phyloP scores from a whole-genome alignment of 2,329 filamentous ascomycete species.

The Pseudocercospora cruenta region DNA sequence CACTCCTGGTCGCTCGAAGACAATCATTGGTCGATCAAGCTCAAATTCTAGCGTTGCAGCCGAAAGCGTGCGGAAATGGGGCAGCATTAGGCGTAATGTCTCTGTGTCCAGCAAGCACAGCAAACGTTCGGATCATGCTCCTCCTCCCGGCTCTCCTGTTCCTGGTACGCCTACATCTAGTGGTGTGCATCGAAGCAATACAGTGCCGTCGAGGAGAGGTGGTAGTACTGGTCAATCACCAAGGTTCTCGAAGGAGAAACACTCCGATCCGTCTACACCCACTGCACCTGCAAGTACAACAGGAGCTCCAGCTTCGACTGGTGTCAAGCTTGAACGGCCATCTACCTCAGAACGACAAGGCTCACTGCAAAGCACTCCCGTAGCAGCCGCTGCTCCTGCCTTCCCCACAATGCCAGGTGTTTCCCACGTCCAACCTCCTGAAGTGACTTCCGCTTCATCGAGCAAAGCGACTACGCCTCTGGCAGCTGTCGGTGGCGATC shows the following conservation, averaged over 20 bases:
- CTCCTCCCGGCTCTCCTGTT: slow-evolving; percentile 68
- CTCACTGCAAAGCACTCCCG: slow-evolving; percentile 37
- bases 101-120: slow-evolving; percentile 92
- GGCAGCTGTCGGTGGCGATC: slow-evolving; percentile 35
- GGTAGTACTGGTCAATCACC: slow-evolving; percentile 67
- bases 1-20: slow-evolving; percentile 52
- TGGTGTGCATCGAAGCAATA: slow-evolving; percentile 81
- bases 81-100: slow-evolving; percentile 79
- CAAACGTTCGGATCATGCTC: slow-evolving; percentile 70
- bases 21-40: slow-evolving; percentile 70
- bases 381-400: slow-evolving; percentile 36
- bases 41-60: slow-evolving; percentile 89
- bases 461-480: slow-evolving; percentile 44
- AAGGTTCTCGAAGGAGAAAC: slow-evolving; percentile 62
- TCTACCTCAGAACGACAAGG: slow-evolving; percentile 22
- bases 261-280: slow-evolving; percentile 58
- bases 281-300: slow-evolving; percentile 28
- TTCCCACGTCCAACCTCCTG: slow-evolving; percentile 38
- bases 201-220: slow-evolving; percentile 80
- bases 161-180: slow-evolving; percentile 38
- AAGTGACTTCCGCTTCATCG: slow-evolving; percentile 45
- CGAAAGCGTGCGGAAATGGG: slow-evolving; percentile 81
- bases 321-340: slow-evolving; percentile 28
- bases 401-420: not conserved
- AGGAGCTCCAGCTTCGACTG: slow-evolving; percentile 15